Conservation (phyloP, 106 monocot genomes). For the Acorus calamus region DNA sequence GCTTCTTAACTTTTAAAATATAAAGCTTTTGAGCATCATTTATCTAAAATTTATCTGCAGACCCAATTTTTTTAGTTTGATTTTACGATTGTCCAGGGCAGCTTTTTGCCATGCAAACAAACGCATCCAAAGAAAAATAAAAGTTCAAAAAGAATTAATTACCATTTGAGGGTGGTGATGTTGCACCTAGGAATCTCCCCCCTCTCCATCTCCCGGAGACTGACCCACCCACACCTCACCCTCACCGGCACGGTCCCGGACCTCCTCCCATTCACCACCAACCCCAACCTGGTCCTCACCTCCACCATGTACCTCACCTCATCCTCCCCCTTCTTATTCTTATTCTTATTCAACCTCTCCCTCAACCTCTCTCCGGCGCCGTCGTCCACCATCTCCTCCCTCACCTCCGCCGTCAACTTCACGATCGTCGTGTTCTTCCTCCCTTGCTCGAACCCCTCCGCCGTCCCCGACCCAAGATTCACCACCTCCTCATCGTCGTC, state of each 20-base stretch:
- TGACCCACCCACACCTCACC: not conserved
- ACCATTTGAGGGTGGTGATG: constrained; percentile 4
- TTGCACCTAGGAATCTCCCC: not conserved
- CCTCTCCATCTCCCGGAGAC: not conserved
- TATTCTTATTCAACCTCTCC: not conserved
- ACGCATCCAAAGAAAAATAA: too few species aligned
- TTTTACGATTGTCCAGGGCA: too few species aligned
- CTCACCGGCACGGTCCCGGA: not conserved
- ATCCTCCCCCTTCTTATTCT: too few species aligned
- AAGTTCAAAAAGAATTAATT: too few species aligned
- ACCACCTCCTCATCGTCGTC: not conserved
- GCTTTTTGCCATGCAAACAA: too few species aligned
- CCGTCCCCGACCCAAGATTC: not conserved
- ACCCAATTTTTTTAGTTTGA: too few species aligned
- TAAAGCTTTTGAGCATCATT: too few species aligned
- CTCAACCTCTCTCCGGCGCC: not conserved
- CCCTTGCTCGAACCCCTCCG: not conserved
- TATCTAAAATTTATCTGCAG: too few species aligned
- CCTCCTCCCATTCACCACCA: not conserved
- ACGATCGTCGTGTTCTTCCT: constrained; percentile 17
- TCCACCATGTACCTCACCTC: not conserved
- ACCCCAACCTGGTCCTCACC: constrained; percentile 1
- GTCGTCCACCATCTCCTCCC: not conserved
- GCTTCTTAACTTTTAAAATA: too few species aligned
- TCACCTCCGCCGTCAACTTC: not conserved